Percentiles rank a stretch among this genome's conserved stretches.
phyloP scores from a whole-genome alignment of 768 basidiomycete species.

The Pisolithus sp. region DNA sequence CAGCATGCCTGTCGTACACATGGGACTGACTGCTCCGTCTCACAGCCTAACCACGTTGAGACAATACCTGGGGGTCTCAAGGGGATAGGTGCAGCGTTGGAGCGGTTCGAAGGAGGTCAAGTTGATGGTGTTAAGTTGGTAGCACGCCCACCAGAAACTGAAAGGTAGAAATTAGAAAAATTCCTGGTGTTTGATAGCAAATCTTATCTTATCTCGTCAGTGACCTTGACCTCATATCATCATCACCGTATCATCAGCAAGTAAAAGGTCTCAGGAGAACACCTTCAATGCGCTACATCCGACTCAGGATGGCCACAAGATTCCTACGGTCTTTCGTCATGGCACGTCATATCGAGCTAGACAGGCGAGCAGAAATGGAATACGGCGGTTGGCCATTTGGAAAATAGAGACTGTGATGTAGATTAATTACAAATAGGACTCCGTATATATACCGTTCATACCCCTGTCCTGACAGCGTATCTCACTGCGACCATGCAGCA shows the following conservation, averaged over 20 bases:
- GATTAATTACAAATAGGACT: not conserved
- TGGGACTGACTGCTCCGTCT: not conserved
- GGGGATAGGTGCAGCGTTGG: slow-evolving; percentile 37
- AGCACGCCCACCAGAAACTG: slow-evolving; percentile 38
- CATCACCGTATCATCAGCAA: slow-evolving; percentile 7
- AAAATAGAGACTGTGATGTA: slow-evolving; percentile 18
- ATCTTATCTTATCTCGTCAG: slow-evolving; percentile 15
- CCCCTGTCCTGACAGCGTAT: not conserved
- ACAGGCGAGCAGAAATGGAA: slow-evolving; percentile 21
- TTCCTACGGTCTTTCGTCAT: slow-evolving; percentile 25
- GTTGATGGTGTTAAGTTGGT: slow-evolving; percentile 43
- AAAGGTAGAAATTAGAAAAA: slow-evolving; percentile 24
- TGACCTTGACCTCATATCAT: slow-evolving; percentile 15
- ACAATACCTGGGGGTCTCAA: slow-evolving; percentile 36
- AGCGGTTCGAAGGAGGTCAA: slow-evolving; percentile 33
- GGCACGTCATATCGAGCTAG: slow-evolving; percentile 22
- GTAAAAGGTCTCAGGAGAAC: slow-evolving; percentile 23
- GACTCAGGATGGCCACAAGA: slow-evolving; percentile 25
- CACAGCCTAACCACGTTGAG: slow-evolving; percentile 39
- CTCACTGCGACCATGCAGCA: slow-evolving; percentile 7
- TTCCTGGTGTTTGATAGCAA: slow-evolving; percentile 11
- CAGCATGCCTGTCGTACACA: not conserved
- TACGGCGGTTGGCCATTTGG: slow-evolving; percentile 25
- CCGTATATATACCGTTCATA: not conserved
- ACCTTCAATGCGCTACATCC: slow-evolving; percentile 26